phyloP scores from a whole-genome alignment of 345 rosid genomes.

The Pugionium dolabratum region DNA sequence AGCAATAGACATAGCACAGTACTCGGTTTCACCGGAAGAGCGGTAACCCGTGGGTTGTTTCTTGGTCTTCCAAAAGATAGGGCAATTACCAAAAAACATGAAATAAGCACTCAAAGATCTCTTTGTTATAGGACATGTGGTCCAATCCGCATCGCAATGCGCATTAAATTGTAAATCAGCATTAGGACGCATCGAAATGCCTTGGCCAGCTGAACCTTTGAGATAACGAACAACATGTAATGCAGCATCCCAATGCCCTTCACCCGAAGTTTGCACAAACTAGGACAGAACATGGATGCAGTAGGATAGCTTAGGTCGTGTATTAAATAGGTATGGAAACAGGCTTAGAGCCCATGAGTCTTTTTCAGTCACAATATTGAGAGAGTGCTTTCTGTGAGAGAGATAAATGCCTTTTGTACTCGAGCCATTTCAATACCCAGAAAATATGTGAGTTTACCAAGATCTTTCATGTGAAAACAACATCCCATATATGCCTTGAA shows the following conservation, averaged over 20 bases:
- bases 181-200: rapidly evolving
- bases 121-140: neutral
- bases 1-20: neutral
- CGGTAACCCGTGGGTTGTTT: neutral
- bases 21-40: neutral
- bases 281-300: neutral
- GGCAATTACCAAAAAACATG: neutral
- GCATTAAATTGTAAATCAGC: neutral
- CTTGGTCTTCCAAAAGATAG: neutral
- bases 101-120: neutral
- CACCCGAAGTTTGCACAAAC: neutral
- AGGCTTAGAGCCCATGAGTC: neutral
- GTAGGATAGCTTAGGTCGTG: neutral
- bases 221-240: neutral
- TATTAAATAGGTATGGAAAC: neutral
- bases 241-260: neutral
- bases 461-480: neutral
- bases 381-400: neutral
- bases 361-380: neutral
- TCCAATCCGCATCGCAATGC: neutral
- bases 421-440: neutral
- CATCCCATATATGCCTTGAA: neutral
- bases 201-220: neutral
- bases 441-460: too few relatives aligned
- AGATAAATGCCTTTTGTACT: neutral